Base-by-base conservation (phyloP, 345 rosid species). In the Linum tenue region DNA sequence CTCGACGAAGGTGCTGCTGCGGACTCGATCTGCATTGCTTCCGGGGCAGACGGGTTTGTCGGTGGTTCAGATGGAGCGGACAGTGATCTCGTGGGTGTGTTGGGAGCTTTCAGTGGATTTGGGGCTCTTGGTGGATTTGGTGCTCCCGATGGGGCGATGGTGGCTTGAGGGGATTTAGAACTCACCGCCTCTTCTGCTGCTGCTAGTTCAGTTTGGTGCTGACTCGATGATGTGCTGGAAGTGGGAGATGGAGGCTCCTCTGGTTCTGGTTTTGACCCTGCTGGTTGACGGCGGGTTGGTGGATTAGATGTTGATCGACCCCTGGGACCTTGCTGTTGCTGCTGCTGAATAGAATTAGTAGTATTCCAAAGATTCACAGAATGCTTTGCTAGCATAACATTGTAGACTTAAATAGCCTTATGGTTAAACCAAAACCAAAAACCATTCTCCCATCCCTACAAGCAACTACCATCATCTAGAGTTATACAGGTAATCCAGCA, bases 151-250 rank as follows among this genome's bases (percentile, higher is more conserved):
- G 65, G 75, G 36, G 82, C 59, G 14, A 71, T 63, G 22, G 68
- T 75, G 67, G 79, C 66, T 77, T 85, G 79, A 36, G 70, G 63
- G 40, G 41, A 77, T 59, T 75, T 60, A 31, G 86, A 76, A 60
- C 70, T 83, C 12, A 65, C 74, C 68, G 9, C 70, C 71, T 66
- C 75, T 15, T 48, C 53, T 48, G 14, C 53, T 22, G 31, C 31
- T 22, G 72, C 70, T 5, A 69, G 80, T 37, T 85, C 83, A 67
- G 64, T 70, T 36, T 76, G 89, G 65, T 76, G 77, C 68, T 84
- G 89, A 75, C 86, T 86, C 14, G 96, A 86, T 31, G 95, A 83
- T 55, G 82, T 79, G 74, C 92, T 85, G 40, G 96, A 86, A 14
- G 82, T 41, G 40, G 88, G 81, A 53, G 90, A 86, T 65, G 82